These are phyloP conservation scores for Cicer bijugum DNA, from an alignment of 306 rosid genomes.

Conservation along the genomic window DNA sequence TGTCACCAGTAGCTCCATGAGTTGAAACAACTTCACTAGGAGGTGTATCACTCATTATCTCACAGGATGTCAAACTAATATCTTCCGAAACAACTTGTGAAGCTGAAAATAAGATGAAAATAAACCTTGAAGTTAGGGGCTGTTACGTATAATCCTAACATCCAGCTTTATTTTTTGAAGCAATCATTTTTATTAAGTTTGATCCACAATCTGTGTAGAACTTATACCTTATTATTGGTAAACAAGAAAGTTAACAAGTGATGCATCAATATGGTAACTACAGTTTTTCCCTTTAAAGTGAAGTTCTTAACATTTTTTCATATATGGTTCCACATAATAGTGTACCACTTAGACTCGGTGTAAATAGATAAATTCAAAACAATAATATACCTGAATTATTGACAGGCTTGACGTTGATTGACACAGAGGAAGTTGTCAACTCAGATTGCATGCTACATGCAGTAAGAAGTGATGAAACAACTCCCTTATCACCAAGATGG, in stretches of 20 bases:
- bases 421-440: slow-evolving; percentile 43
- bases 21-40: slow-evolving; percentile 50
- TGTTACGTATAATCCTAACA: slow-evolving; percentile 11
- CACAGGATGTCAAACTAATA: slow-evolving; percentile 43
- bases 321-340: slow-evolving; percentile 24
- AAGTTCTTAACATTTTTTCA: slow-evolving; percentile 11
- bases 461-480: slow-evolving; percentile 48
- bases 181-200: neutral
- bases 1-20: slow-evolving; percentile 44
- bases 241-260: slow-evolving; percentile 29
- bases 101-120: slow-evolving; percentile 50
- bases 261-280: slow-evolving; percentile 24
- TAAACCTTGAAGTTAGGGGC: slow-evolving; percentile 29
- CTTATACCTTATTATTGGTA: slow-evolving; percentile 17
- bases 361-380: slow-evolving; percentile 29
- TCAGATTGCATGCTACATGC: slow-evolving; percentile 50
- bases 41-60: slow-evolving; percentile 45
- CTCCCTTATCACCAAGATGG: slow-evolving; percentile 49
- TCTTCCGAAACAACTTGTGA: slow-evolving; percentile 51
- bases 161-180: slow-evolving; percentile 23
- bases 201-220: slow-evolving; percentile 6
- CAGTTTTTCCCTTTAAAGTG: neutral
- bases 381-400: slow-evolving; percentile 65
- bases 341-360: neutral
- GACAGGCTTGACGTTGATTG: slow-evolving; percentile 40